These are phyloP conservation scores for Salix koriyanagi DNA, from an alignment of 345 rosid genomes.

Conservation along the genomic window DNA sequence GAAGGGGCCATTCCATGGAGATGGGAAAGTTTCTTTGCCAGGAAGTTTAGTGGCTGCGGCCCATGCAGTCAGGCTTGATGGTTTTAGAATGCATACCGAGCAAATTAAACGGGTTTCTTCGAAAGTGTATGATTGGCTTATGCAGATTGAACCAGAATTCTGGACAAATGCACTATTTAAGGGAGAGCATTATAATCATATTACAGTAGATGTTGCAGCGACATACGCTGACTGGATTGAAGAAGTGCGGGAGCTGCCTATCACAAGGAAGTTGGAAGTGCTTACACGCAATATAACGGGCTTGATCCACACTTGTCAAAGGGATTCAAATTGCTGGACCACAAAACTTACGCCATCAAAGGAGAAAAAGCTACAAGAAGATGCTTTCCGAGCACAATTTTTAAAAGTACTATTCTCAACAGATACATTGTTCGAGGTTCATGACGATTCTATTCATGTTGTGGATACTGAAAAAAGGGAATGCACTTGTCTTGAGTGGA, in stretches of 20 bases:
- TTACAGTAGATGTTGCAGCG: conserved; percentile 57
- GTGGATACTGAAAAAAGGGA: conserved; percentile 58
- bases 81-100: conserved; percentile 48
- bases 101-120: conserved; percentile 62
- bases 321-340: conserved; percentile 49
- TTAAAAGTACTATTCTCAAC: conserved; percentile 71
- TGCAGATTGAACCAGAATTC: conserved; percentile 59
- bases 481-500: conserved; percentile 79
- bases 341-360: conserved; percentile 64
- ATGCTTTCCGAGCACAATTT: conserved; percentile 38
- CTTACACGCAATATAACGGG: conserved; percentile 47
- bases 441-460: conserved; percentile 56
- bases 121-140: conserved; percentile 77
- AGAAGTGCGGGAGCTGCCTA: conserved; percentile 67
- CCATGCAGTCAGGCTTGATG: conserved; percentile 54
- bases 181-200: conserved; percentile 67
- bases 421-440: conserved; percentile 86
- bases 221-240: conserved; percentile 61
- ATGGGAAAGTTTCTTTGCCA: conserved; percentile 67
- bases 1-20: conserved; percentile 77
- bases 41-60: conserved; percentile 69
- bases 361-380: conserved; percentile 61
- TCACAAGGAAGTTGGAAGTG: conserved; percentile 54
- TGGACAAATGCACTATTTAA: conserved; percentile 67
- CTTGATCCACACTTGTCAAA: conserved; percentile 46